Base-by-base conservation (phyloP, 2,329 filamentous ascomycete species). In the Xylariaceae sp. region DNA sequence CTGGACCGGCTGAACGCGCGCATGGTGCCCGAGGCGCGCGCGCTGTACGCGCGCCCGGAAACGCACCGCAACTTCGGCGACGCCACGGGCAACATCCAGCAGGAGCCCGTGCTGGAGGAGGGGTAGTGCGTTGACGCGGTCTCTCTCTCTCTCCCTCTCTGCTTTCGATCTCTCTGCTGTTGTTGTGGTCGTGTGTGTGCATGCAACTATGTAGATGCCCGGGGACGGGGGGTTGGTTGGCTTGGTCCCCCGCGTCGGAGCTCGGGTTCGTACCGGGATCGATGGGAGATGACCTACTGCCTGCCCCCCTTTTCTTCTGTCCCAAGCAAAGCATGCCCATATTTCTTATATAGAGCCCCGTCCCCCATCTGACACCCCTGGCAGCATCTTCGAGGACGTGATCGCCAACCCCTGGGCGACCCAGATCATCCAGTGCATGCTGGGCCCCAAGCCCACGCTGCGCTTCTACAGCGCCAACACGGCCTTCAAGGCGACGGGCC, bases 401-500 rank as follows among this genome's bases (percentile, higher is more conserved):
- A 28, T 47, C 3, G 39, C 44, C n/a, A 46, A 49, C 27, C 56
- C 58, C 0, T 62, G 57, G 39, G 58, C 59, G 1, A 51, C 50
- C 1, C 47, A 53, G 2, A 47, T 61, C 6, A 49, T 56, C 13
- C 49, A 55, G 30, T 53, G 51, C 36, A 57, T 64, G 43, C 45
- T 65, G 2, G 62, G 61, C 2, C 61, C 62, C 0, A 35, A 41
- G 1, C 58, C 60, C 0, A 42, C 46, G 7, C 44, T 63, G 14
- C 53, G 58, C 16, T 64, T 62, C 39, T 54, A 57, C 32, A 58
- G 54, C 35, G 51, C 54, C 8, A 65, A 65, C 37, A 64, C 60
- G 1, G 61, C 60, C 1, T 56, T 64, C 38, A 51, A 52, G 25
- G 58, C 59, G 3, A 34, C 42, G 13, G 45, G 46, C 15, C 53